Conservation (phyloP, 306 rosid genomes). For the Cicer chorassanicum region DNA sequence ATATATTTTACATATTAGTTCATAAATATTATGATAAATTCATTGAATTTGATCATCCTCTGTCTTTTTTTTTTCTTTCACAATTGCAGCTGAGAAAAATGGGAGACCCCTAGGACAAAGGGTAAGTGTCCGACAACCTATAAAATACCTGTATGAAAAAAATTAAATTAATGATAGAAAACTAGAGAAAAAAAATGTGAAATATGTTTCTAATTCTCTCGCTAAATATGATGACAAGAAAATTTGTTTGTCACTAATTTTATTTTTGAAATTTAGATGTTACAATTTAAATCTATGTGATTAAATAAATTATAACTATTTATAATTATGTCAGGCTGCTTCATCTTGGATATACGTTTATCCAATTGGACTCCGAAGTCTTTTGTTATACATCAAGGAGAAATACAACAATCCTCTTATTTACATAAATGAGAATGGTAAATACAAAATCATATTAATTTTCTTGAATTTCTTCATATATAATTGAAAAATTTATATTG, state of each 20-base stretch:
- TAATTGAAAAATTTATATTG: neutral
- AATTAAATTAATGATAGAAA: neutral
- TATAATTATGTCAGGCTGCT: conserved; percentile 46
- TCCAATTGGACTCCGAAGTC: conserved; percentile 57
- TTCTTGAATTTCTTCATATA: neutral
- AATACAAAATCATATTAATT: neutral
- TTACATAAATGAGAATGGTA: conserved; percentile 70
- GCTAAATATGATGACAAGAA: neutral
- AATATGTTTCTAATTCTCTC: neutral
- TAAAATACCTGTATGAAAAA: neutral
- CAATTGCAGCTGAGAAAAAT: conserved; percentile 11
- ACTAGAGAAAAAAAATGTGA: no score
- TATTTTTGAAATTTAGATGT: no score
- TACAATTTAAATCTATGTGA: neutral
- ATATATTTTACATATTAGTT: neutral
- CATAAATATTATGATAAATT: neutral
- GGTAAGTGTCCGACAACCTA: neutral
- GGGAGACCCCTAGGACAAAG: conserved; percentile 43
- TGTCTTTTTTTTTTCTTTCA: neutral
- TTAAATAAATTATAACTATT: neutral
- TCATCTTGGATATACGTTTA: conserved; percentile 56
- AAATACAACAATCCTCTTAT: conserved; percentile 61
- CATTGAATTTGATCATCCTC: neutral
- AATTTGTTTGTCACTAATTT: neutral
- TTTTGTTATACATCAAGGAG: conserved; percentile 48